A percentile compares a stretch with the other conserved stretches of the same genome.
These are phyloP conservation scores for Ophiostoma ips DNA, from an alignment of 2,329 filamentous ascomycete genomes.

Conservation along the genomic window DNA sequence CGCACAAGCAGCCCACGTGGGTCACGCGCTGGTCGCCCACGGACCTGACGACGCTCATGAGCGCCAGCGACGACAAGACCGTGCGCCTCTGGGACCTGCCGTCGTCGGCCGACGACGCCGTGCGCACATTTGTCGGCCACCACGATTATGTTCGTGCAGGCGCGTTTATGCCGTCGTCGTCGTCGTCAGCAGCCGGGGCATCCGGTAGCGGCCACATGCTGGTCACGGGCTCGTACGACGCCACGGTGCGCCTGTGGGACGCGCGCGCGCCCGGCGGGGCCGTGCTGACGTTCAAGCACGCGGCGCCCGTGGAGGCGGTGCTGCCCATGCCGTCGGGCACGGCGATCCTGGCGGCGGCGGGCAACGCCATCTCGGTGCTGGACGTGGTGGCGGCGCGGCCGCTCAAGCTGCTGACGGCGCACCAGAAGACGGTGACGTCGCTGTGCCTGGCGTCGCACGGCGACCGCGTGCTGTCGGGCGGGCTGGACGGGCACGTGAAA, in stretches of 20 bases:
- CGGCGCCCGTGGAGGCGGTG: slow-evolving; percentile 78
- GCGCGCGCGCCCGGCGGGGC: slow-evolving; percentile 52
- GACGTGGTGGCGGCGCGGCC: slow-evolving; percentile 87
- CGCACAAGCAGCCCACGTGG: slow-evolving; percentile 91
- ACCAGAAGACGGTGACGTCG: slow-evolving; percentile 94
- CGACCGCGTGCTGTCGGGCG: slow-evolving; percentile 70
- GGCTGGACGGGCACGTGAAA: slow-evolving; percentile 91
- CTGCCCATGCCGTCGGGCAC: slow-evolving; percentile 77
- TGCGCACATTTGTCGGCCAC: slow-evolving; percentile 71
- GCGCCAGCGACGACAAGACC: slow-evolving; percentile 81
- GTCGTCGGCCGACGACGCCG: slow-evolving; percentile 58
- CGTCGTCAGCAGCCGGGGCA: not conserved
- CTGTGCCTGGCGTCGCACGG: slow-evolving; percentile 71
- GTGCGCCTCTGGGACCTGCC: slow-evolving; percentile 92
- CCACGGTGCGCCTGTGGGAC: slow-evolving; percentile 90
- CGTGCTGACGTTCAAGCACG: slow-evolving; percentile 91
- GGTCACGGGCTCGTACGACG: slow-evolving; percentile 86
- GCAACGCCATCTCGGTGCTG: slow-evolving; percentile 77
- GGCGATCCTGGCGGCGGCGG: slow-evolving; percentile 70
- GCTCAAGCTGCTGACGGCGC: slow-evolving; percentile 74
- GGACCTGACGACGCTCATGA: slow-evolving; percentile 78
- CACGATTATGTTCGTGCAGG: slow-evolving; percentile 84
- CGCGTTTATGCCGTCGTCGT: slow-evolving; percentile 57
- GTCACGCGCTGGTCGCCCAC: slow-evolving; percentile 79
- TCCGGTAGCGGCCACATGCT: slow-evolving; percentile 45